These are phyloP conservation scores for Syncephalastrum racemosum DNA, from an alignment of 371 early-diverging fungal species.

Conservation along the genomic window DNA sequence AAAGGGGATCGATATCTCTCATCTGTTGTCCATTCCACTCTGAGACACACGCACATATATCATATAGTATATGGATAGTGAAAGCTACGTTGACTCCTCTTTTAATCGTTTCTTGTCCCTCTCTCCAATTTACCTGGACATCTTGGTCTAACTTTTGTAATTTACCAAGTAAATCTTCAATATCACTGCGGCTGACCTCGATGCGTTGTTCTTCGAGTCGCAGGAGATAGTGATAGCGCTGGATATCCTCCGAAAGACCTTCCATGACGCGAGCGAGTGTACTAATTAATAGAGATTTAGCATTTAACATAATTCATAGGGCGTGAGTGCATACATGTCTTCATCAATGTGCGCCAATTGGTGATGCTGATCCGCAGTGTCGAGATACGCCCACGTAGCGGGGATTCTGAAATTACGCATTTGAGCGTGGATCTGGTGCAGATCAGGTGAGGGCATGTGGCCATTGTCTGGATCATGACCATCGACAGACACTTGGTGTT, in stretches of 20 bases:
- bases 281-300: not conserved
- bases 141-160: conserved; percentile 12
- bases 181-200: conserved; percentile 7
- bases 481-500: too few relatives aligned
- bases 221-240: conserved; percentile 12
- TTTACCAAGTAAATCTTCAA: conserved; percentile 10
- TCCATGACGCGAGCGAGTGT: conserved; percentile 6
- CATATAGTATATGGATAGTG: too few relatives aligned
- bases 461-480: too few relatives aligned
- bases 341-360: too few relatives aligned
- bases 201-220: conserved; percentile 13
- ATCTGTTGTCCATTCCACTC: conserved; percentile 1
- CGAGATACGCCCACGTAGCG: conserved; percentile 10
- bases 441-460: conserved; percentile 3
- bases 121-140: not conserved
- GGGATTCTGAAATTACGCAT: conserved; percentile 12
- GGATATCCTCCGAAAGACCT: conserved; percentile 7
- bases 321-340: too few relatives aligned
- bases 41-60: not conserved
- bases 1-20: conserved; percentile 32
- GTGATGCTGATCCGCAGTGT: not conserved
- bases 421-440: conserved; percentile 12
- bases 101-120: too few relatives aligned
- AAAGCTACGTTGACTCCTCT: too few relatives aligned
- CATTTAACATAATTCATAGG: too few relatives aligned